Conservation (phyloP, 169 alveolate species). For the Prorocentrum cordatum region DNA sequence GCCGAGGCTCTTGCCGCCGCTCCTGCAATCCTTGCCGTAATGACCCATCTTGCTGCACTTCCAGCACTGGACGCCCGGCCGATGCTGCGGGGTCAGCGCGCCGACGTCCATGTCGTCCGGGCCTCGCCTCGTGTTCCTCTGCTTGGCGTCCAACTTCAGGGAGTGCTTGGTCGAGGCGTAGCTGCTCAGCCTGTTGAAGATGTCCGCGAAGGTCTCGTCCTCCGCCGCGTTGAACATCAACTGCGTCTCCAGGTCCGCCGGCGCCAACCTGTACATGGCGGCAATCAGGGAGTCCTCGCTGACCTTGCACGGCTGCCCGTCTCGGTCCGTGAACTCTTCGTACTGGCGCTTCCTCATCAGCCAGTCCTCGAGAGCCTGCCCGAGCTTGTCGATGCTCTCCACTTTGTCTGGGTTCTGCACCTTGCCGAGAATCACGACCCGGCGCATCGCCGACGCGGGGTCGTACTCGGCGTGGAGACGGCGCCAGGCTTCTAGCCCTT, state of each 20-base stretch:
- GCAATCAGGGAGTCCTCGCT: slow-evolving; percentile 30
- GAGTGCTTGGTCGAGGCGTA: background rate
- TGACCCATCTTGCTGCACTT: slow-evolving; percentile 2
- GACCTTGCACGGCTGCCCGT: background rate
- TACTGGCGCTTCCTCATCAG: slow-evolving; percentile 24
- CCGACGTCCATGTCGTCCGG: background rate
- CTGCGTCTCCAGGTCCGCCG: background rate
- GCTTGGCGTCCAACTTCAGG: background rate
- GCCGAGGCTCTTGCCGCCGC: background rate
- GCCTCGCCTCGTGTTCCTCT: background rate
- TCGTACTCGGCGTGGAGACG: slow-evolving; percentile 18
- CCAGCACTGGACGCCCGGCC: slow-evolving; percentile 27
- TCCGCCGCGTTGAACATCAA: slow-evolving; percentile 31
- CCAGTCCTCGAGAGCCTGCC: slow-evolving; percentile 13
- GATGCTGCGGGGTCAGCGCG: background rate
- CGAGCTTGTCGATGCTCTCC: background rate
- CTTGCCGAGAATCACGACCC: slow-evolving; percentile 2
- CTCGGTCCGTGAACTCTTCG: slow-evolving; percentile 46
- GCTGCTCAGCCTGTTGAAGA: background rate
- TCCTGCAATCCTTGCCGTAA: slow-evolving; percentile 3
- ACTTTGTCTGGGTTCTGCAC: slow-evolving; percentile 27
- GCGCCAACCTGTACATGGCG: slow-evolving; percentile 16
- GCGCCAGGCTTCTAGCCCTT: slow-evolving; percentile 17
- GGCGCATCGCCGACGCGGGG: slow-evolving; percentile 7
- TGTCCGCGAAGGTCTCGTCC: background rate